Evolutionary conservation across 140 eudicot species (phyloP), one percentile per base, ranked within the genome.

Genomic region (Erigeron philadelphicus): DNA sequence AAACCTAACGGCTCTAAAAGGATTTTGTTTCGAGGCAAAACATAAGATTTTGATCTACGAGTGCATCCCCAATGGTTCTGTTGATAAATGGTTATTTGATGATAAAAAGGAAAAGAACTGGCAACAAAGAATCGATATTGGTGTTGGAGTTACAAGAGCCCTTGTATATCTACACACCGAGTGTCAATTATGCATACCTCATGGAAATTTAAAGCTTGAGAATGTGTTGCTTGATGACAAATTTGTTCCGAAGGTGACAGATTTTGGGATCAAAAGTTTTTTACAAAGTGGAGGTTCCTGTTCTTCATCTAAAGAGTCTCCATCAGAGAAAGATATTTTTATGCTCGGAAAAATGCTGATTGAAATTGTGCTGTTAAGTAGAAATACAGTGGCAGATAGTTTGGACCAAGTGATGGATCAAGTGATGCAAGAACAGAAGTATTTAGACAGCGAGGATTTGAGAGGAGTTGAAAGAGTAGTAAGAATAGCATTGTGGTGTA

Each of bases 401-500:
- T 45, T 80, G 70, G 75, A 80, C 66, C 80, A 66, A 66, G 71
- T 89, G 41, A 72, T 86, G 54, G 79, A 84, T 4, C 61, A 63
- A 41, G 71, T 88, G 55, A 65, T 68, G 43, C 60, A 66, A 70
- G 76, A 72, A 64, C 77, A 74, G 4, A 78, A 75, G 70, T 70
- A 68, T 62, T 42, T 50, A 15, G 77, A 41, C 8, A 54, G 19
- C 6, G 86, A 86, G 70, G 85, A 83, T 67, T 64, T 71, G 35
- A 66, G 70, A 55, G 90, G 84, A 11, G 81, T 84, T 9, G 90
- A 86, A 75, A 78, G 90, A 79, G 82, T 84, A 10, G 85, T 72
- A 46, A 82, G 84, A 61, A 89, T 89, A 44, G 86, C 88, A 3
- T 72, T 89, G 57, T 89, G 96, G 96, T 89, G 96, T 78, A 83